Conservation (phyloP, 2,329 filamentous ascomycete species). For the Phyllosticta paracitricarpa region DNA sequence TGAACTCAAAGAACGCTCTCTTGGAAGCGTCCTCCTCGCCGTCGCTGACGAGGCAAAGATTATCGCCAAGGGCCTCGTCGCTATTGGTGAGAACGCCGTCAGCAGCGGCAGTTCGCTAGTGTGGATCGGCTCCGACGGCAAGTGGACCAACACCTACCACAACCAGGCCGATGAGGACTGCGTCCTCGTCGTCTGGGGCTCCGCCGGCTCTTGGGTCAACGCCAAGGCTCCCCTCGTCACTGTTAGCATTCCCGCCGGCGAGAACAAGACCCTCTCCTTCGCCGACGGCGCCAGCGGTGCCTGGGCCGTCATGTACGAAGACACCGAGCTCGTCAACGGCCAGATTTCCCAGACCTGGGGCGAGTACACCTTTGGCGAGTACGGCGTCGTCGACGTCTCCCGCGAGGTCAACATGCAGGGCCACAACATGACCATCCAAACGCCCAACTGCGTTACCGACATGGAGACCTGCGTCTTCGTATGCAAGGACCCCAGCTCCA, state of each 20-base stretch:
- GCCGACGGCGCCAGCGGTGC: slow-evolving; percentile 29
- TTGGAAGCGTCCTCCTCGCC: slow-evolving; percentile 12
- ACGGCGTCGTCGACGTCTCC: slow-evolving; percentile 34
- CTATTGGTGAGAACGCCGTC: slow-evolving; percentile 16
- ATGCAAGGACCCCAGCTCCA: slow-evolving; percentile 25
- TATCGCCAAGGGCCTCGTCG: slow-evolving; percentile 20
- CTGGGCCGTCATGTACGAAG: slow-evolving; percentile 30
- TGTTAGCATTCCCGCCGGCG: slow-evolving; percentile 28
- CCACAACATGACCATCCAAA: slow-evolving; percentile 28
- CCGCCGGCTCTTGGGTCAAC: slow-evolving; percentile 26
- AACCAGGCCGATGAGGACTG: slow-evolving; percentile 24
- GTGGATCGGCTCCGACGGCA: slow-evolving; percentile 27
- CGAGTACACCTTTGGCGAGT: slow-evolving; percentile 32
- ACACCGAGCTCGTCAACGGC: slow-evolving; percentile 26
- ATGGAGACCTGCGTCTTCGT: slow-evolving; percentile 35
- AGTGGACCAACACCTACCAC: slow-evolving; percentile 26
- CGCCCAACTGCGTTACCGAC: slow-evolving; percentile 32
- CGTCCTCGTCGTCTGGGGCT: slow-evolving; percentile 29
- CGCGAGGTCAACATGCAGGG: slow-evolving; percentile 38
- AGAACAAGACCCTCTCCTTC: slow-evolving; percentile 29
- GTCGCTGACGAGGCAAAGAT: slow-evolving; percentile 14
- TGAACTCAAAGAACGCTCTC: background rate
- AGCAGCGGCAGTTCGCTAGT: slow-evolving; percentile 19
- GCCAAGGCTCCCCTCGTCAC: slow-evolving; percentile 26
- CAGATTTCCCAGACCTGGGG: slow-evolving; percentile 36